Conservation (phyloP, 2,329 filamentous ascomycete species). For the Plectosphaerella plurivora region DNA sequence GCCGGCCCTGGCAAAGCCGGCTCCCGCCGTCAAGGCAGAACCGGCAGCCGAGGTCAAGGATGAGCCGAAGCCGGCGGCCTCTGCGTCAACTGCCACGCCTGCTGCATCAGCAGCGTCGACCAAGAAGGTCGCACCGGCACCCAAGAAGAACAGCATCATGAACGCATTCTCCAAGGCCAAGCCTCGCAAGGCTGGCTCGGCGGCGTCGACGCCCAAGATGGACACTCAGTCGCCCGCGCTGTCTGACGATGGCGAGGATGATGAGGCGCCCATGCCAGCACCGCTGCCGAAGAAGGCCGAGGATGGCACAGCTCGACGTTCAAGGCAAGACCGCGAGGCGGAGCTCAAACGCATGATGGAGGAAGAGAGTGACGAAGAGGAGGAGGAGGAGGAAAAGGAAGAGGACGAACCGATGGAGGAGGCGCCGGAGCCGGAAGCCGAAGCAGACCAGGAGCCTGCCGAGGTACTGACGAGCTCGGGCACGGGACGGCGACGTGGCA, state of each 20-base stretch:
- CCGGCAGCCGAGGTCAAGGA: slow-evolving; percentile 32
- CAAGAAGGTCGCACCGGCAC: slow-evolving; percentile 28
- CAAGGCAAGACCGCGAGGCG: slow-evolving; percentile 60
- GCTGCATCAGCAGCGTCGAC: slow-evolving; percentile 26
- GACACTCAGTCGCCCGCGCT: slow-evolving; percentile 30
- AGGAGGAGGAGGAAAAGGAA: slow-evolving; percentile 49
- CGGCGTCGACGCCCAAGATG: not conserved
- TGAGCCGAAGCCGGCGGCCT: slow-evolving; percentile 17
- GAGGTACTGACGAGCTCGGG: slow-evolving; percentile 48
- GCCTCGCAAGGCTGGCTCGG: slow-evolving; percentile 8
- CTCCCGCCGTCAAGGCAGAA: slow-evolving; percentile 27
- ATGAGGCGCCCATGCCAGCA: slow-evolving; percentile 45
- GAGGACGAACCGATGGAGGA: slow-evolving; percentile 36
- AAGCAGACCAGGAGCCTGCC: slow-evolving; percentile 36
- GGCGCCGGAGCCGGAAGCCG: slow-evolving; percentile 29
- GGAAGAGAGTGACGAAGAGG: slow-evolving; percentile 57
- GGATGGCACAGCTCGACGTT: slow-evolving; percentile 27
- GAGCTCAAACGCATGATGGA: slow-evolving; percentile 74
- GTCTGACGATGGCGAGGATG: slow-evolving; percentile 47
- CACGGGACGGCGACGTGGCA: slow-evolving; percentile 68
- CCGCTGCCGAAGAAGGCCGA: slow-evolving; percentile 24
- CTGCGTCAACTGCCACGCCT: slow-evolving; percentile 21
- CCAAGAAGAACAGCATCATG: slow-evolving; percentile 55
- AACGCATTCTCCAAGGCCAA: slow-evolving; percentile 69
- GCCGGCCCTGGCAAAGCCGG: slow-evolving; percentile 15